Evolutionary conservation across 192 early-diverging fungal species (phyloP).

Genomic region (Podila horticola): DNA sequence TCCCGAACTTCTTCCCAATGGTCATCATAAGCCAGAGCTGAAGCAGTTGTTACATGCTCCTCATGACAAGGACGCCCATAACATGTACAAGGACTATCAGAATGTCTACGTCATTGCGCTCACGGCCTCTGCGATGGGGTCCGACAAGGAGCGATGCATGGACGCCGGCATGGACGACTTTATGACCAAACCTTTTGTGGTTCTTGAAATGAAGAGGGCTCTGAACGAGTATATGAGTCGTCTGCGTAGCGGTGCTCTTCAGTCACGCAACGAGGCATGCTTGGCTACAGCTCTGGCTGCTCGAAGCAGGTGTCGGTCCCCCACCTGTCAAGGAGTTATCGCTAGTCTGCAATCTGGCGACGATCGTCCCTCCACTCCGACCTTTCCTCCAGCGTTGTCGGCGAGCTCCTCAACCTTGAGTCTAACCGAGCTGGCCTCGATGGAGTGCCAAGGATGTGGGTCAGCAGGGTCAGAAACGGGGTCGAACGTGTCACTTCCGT

Average conservation of each 20-base stretch:
- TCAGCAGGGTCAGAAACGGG: not conserved
- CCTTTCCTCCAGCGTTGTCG: slow-evolving; percentile 6
- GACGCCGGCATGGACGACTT: slow-evolving; percentile 68
- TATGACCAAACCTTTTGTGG: slow-evolving; percentile 62
- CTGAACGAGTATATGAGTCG: slow-evolving; percentile 21
- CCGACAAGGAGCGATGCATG: slow-evolving; percentile 62
- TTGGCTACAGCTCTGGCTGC: slow-evolving; percentile 19
- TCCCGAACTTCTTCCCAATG: not conserved
- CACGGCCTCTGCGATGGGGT: slow-evolving; percentile 61
- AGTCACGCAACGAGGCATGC: slow-evolving; percentile 26
- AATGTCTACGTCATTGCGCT: slow-evolving; percentile 66
- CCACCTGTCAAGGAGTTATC: slow-evolving; percentile 1
- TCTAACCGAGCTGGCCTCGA: slow-evolving; percentile 7
- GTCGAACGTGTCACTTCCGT: not conserved
- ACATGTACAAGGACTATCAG: slow-evolving; percentile 31
- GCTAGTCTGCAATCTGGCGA: not conserved
- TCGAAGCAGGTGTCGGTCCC: slow-evolving; percentile 27
- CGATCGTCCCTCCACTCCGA: slow-evolving; percentile 9
- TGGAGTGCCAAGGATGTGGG: slow-evolving; percentile 15
- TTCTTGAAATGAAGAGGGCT: slow-evolving; percentile 59
- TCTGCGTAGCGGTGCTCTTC: slow-evolving; percentile 14
- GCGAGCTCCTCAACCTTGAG: slow-evolving; percentile 12
- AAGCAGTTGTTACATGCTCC: too few relatives aligned
- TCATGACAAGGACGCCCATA: not conserved
- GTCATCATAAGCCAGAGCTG: not conserved